phyloP scores from a whole-genome alignment of 305 asterid genomes.

The Solanum hybrid region DNA sequence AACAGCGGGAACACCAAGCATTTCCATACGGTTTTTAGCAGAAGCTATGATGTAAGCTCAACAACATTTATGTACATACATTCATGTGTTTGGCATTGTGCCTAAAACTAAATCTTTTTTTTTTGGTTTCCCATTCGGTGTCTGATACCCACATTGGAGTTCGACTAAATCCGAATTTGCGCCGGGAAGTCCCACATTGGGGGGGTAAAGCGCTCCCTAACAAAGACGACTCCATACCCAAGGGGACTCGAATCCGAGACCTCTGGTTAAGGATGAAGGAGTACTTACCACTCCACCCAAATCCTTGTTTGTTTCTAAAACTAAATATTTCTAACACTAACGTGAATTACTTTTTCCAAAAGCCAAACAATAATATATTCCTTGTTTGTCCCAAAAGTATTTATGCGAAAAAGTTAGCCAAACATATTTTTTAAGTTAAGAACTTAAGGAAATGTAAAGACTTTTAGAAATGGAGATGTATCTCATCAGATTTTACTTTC shows the following conservation, averaged over 20 bases:
- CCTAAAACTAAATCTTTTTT: neutral
- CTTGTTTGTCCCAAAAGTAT: neutral
- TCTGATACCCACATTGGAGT: neutral
- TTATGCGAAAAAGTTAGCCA: neutral
- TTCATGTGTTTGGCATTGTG: neutral
- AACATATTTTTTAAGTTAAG: neutral
- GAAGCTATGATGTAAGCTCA: neutral
- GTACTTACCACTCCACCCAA: neutral
- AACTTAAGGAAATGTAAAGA: neutral
- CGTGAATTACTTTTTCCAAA: neutral
- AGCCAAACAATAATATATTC: neutral
- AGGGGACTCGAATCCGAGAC: neutral
- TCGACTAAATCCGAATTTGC: neutral
- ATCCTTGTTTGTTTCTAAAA: neutral
- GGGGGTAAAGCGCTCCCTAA: neutral
- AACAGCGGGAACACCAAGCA: neutral
- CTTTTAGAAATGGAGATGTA: neutral
- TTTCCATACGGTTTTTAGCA: neutral
- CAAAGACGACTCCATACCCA: neutral
- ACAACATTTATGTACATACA: neutral
- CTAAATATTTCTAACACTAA: neutral
- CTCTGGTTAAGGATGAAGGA: neutral
- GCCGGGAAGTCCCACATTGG: neutral
- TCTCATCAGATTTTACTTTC: neutral
- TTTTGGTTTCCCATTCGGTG: neutral